Evolutionary conservation across 2,329 filamentous ascomycete species (phyloP), one percentile per base, ranked within the genome.

Genomic region (Sporothrix curviconia): DNA sequence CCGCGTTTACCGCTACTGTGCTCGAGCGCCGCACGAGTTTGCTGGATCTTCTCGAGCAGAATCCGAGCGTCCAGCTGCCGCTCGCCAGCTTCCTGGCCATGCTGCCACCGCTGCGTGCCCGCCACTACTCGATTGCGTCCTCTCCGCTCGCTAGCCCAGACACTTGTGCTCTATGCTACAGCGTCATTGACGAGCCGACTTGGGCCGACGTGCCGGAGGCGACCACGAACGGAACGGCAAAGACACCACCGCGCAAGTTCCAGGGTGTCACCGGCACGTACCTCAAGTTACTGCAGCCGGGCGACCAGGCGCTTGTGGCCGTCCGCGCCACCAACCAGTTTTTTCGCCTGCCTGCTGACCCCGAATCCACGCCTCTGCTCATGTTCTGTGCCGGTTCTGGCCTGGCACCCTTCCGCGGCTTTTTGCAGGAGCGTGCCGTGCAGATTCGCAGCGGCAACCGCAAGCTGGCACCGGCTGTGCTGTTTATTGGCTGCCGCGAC

Each of bases 111-210:
- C 85, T 90, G 79, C 64, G 70, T 2, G 62, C 67, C 2, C 65
- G 71, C 0, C 70, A 72, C 58, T 74, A 73, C 64, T 89, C 84
- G 19, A 89, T 91, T 65, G 89, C 87, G 0, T 90, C 86, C 0
- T 89, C 86, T 0, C 85, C 87, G 0, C 74, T 89, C 0, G 75
- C 74, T 74, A 79, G 0, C 73, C 19, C 57, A 22, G 17, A 22
- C 19, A 17, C 75, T 57, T 78, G 80, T 58, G 83, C 85, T 0
- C 76, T 91, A 22, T 90, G 85, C 4, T 90, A 86, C 71, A 78
- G 78, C 3, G 79, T 90, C 0, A 76, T 88, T 47, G 78, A 85
- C 56, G 75, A 75, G 4, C 78, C 80, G 83, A 83, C 55, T 81
- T 85, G 2, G 49, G 40, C 56, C 12, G 60, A 53, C n/a, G n/a